A percentile compares a stretch with the other conserved stretches of the same genome.
phyloP scores from a whole-genome alignment of 176 grass and related monocot species.

The Triticum aestivum region DNA sequence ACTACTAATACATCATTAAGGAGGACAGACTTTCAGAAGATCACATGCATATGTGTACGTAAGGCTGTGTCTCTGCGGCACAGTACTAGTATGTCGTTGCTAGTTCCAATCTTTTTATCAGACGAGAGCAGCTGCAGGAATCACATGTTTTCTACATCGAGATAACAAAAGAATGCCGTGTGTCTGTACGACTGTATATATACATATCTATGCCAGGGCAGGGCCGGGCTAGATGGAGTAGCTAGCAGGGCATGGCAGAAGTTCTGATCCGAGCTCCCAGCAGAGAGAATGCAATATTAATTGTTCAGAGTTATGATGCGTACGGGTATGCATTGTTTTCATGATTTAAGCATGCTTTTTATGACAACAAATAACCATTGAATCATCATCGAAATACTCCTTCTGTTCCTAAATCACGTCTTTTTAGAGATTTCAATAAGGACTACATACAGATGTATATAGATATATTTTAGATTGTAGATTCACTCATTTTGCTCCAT shows the following conservation, averaged over 20 bases:
- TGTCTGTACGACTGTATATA: slow-evolving; percentile 27
- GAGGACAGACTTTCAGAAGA: slow-evolving; percentile 13
- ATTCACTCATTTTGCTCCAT: too few relatives aligned
- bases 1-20: background rate
- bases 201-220: background rate
- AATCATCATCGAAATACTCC: too few relatives aligned
- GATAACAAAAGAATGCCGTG: slow-evolving; percentile 11
- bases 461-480: too few relatives aligned
- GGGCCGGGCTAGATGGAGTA: background rate
- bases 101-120: slow-evolving; percentile 43
- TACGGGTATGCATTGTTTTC: background rate
- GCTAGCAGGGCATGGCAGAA: slow-evolving; percentile 26
- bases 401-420: too few relatives aligned
- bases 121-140: slow-evolving; percentile 22
- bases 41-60: background rate
- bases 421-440: too few relatives aligned
- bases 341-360: too few relatives aligned
- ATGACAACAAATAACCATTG: too few relatives aligned
- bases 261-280: slow-evolving; percentile 25
- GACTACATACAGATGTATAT: too few relatives aligned
- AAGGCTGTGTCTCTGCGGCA: slow-evolving; percentile 21
- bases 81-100: slow-evolving; percentile 12
- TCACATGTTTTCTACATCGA: slow-evolving; percentile 23
- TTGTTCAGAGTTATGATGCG: background rate
- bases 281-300: background rate